phyloP scores from a whole-genome alignment of 176 grass and related monocot species.

The Ensete ventricosum region DNA sequence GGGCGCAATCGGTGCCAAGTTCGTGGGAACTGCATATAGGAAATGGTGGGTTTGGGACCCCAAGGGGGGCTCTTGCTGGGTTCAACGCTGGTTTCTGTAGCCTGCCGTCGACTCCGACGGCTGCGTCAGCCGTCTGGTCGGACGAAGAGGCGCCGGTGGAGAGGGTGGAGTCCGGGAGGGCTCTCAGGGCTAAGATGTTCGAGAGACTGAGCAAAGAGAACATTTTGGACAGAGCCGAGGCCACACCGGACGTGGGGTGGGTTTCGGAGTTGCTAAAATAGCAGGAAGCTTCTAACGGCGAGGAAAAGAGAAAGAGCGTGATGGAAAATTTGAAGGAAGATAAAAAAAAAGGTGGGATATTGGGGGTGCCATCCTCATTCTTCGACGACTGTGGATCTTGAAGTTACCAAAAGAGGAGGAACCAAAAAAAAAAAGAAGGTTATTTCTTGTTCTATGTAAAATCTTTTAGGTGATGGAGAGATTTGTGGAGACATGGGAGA shows the following conservation, averaged over 20 bases:
- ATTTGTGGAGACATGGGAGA: too few relatives aligned
- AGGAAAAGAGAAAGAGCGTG: too few relatives aligned
- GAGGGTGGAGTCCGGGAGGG: slow-evolving; percentile 6
- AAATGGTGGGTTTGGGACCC: background rate
- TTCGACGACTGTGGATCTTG: too few relatives aligned
- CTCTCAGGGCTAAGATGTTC: slow-evolving; percentile 8
- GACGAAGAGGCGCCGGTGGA: background rate
- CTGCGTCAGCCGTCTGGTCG: background rate
- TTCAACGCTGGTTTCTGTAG: slow-evolving; percentile 1
- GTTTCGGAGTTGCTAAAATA: slow-evolving; percentile 11
- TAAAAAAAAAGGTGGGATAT: too few relatives aligned
- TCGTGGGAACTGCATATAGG: background rate
- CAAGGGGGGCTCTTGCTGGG: background rate
- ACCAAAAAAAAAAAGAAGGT: too few relatives aligned
- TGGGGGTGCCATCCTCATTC: too few relatives aligned
- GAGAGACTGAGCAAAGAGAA: background rate
- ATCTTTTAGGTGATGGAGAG: too few relatives aligned
- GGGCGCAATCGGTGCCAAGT: background rate
- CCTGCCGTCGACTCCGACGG: slow-evolving; percentile 12
- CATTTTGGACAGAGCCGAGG: too few relatives aligned
- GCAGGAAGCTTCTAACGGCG: too few relatives aligned
- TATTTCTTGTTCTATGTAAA: too few relatives aligned
- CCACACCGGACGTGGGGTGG: slow-evolving; percentile 7
- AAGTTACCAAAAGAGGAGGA: too few relatives aligned
- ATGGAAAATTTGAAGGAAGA: too few relatives aligned